phyloP scores from a whole-genome alignment of 257 asterid species.

The Linderniella brevidens region DNA sequence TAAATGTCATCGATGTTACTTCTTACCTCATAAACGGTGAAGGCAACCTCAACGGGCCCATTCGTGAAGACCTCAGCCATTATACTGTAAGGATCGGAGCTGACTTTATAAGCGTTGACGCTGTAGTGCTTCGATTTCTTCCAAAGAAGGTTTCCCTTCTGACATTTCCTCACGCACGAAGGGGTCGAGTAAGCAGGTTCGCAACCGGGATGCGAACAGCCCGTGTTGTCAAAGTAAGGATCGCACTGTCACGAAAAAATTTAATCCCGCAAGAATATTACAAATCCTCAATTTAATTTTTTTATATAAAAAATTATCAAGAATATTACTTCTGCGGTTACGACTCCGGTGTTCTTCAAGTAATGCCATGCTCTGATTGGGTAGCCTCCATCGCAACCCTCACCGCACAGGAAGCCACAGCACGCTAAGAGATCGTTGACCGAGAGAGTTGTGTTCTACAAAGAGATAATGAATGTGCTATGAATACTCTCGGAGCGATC shows the following conservation, averaged over 20 bases:
- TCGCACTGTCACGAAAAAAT: conserved; percentile 52
- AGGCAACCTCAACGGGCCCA: conserved; percentile 91
- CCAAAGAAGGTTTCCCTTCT: conserved; percentile 62
- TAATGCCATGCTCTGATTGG: conserved; percentile 81
- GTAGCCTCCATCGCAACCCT: conserved; percentile 95
- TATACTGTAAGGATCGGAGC: conserved; percentile 56
- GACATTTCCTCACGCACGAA: conserved; percentile 45
- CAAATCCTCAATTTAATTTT: not conserved
- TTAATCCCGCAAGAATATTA: not conserved
- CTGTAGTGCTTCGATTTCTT: conserved; percentile 55
- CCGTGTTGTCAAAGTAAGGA: conserved; percentile 77
- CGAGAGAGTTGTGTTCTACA: conserved; percentile 71
- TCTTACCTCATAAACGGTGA: conserved; percentile 90
- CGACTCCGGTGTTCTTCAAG: conserved; percentile 67
- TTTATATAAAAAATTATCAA: not conserved
- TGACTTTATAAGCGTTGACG: conserved; percentile 35
- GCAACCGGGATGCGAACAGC: conserved; percentile 97
- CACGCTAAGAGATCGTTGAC: conserved; percentile 91
- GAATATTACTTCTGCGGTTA: conserved; percentile 60
- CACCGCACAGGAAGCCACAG: conserved; percentile 87
- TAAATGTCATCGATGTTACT: conserved; percentile 3
- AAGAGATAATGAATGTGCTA: conserved; percentile 6
- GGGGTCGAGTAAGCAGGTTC: conserved; percentile 92
- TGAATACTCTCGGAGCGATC: too few relatives aligned
- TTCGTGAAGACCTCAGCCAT: conserved; percentile 73